Base-by-base conservation (phyloP, 495 filamentous ascomycete species). In the Tuber calosporum region DNA sequence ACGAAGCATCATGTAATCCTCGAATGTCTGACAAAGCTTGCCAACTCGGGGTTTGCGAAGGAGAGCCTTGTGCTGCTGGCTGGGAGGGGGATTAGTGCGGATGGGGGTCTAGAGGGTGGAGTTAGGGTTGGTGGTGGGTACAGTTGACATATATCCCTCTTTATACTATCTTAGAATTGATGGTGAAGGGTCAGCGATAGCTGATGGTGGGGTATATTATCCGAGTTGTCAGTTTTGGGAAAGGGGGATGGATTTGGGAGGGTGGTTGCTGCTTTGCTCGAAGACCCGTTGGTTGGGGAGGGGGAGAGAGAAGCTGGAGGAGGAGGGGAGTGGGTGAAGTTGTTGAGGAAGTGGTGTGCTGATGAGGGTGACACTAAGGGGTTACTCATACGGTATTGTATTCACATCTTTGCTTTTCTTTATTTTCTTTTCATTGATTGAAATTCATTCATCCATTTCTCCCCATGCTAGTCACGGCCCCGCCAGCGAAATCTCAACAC, bases 51-150 rank as follows among this genome's bases (percentile, higher is more conserved):
- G 6, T 68, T 72, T 19, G 77, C 62, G 13, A 41, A 66, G 5
- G 76, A 79, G 45, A 68, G 66, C 20, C 88, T 92, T 77, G 81
- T 97, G 70, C 89, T 92, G 79, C 86, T 98, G 77, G 94, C 93
- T 26, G 82, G 93, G 80, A 86, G 90, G 69, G 92, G 92, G 8
- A 84, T 97, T 75, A 53, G 8, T 53, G 45, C 45, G 45, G 45
- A 53, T 53, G 88, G 91, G 77, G 87, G 91, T 75, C 84, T 87
- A 58, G 79, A 84, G 72, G 84, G 86, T 42, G 86, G 91, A n/a
- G 87, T 93, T 77, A 85, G 94, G 45, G 85, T 98, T 81, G 93
- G 88, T 75, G 83, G 86, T 89, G 69, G 68, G 84, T 84, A 67
- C 17, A 58, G 41, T 58, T 43, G 13, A 30, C 7, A 66, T 66